Evolutionary conservation across 2,329 filamentous ascomycete species (phyloP).

Genomic region (Neofusicoccum ribis): DNA sequence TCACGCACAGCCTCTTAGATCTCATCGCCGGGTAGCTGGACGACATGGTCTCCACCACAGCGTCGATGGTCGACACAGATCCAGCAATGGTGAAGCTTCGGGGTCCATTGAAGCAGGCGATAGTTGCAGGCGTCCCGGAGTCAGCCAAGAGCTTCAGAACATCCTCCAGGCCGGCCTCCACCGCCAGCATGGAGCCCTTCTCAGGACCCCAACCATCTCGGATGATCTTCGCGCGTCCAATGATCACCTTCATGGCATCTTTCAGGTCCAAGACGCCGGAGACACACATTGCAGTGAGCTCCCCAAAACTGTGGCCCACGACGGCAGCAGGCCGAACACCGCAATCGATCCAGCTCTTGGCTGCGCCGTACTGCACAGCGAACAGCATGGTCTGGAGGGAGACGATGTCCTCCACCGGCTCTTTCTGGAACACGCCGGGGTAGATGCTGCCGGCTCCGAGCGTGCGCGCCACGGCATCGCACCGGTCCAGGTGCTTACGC

Average conservation of each 20-base stretch:
- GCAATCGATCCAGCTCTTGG: conserved; percentile 30
- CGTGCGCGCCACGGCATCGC: background rate
- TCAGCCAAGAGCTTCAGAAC: background rate
- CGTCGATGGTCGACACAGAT: conserved; percentile 33
- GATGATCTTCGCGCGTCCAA: conserved; percentile 16
- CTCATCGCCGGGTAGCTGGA: conserved; percentile 24
- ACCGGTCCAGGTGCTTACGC: conserved; percentile 24
- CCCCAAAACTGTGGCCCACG: conserved; percentile 23
- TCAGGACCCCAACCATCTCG: conserved; percentile 26
- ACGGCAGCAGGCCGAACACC: conserved; percentile 22
- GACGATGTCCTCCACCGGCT: conserved; percentile 24
- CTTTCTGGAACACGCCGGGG: conserved; percentile 25
- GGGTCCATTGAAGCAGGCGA: conserved; percentile 53
- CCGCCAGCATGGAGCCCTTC: conserved; percentile 28
- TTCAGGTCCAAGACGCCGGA: conserved; percentile 1
- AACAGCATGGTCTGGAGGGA: conserved; percentile 32
- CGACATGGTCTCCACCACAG: conserved; percentile 20
- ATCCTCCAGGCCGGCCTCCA: conserved; percentile 8
- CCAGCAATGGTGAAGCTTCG: conserved; percentile 47
- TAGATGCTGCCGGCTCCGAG: conserved; percentile 23
- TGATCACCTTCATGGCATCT: conserved; percentile 10
- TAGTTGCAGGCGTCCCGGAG: conserved; percentile 21
- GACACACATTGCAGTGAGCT: conserved; percentile 18
- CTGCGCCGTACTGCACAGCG: conserved; percentile 34
- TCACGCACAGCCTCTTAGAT: conserved; percentile 45